Conservation (phyloP, 768 basidiomycete species). For the Trametes cubensis region DNA sequence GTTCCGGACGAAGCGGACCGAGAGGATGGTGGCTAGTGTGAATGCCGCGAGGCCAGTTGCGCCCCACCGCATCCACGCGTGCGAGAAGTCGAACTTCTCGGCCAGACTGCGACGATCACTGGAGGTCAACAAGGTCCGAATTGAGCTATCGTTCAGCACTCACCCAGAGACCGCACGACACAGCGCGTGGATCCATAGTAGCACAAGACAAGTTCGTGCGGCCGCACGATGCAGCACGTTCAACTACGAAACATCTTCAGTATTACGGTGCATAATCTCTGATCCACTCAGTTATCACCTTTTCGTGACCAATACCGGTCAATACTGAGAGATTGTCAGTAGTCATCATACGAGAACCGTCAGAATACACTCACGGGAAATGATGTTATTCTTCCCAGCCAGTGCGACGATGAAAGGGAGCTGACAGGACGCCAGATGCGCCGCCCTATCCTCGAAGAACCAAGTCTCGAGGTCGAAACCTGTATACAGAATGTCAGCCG, state of each 20-base stretch:
- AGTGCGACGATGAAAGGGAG: slow-evolving; percentile 56
- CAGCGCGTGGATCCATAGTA: slow-evolving; percentile 46
- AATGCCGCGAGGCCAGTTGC: slow-evolving; percentile 30
- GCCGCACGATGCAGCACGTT: slow-evolving; percentile 53
- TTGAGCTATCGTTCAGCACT: background rate
- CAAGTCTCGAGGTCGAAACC: slow-evolving; percentile 26
- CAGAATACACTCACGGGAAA: slow-evolving; percentile 45
- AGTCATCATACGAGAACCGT: no score
- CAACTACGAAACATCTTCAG: slow-evolving; percentile 26
- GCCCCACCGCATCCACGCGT: slow-evolving; percentile 25
- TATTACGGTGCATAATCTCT: no score
- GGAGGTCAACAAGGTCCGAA: background rate
- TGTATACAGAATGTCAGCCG: slow-evolving; percentile 3
- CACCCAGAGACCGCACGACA: slow-evolving; percentile 21
- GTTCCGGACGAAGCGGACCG: slow-evolving; percentile 44
- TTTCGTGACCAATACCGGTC: slow-evolving; percentile 59
- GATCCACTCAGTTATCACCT: slow-evolving; percentile 22
- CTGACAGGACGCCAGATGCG: slow-evolving; percentile 49
- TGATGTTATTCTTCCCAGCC: slow-evolving; percentile 60
- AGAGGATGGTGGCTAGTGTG: slow-evolving; percentile 40
- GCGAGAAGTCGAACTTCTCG: slow-evolving; percentile 13
- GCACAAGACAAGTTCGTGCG: slow-evolving; percentile 44
- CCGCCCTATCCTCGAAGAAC: slow-evolving; percentile 39
- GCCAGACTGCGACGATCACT: slow-evolving; percentile 9
- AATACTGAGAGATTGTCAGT: slow-evolving; percentile 37